Conservation (phyloP, 164 flowering plant genomes). For the Aristolochia californica region DNA sequence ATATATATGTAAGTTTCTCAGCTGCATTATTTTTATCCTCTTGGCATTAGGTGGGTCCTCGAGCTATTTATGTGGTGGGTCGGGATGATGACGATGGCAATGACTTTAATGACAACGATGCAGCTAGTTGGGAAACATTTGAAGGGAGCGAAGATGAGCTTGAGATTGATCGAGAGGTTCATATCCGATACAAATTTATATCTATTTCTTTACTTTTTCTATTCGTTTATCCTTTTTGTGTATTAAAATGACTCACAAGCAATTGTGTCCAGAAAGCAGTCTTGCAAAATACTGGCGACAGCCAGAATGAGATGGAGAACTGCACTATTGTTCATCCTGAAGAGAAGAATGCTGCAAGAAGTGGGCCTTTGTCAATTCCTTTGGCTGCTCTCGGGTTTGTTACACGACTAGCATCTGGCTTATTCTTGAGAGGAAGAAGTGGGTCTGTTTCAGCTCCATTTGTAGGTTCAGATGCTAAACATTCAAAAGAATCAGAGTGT, state of each 20-base stretch:
- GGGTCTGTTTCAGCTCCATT: conserved; percentile 29
- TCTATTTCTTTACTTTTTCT: neutral
- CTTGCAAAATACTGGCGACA: conserved; percentile 12
- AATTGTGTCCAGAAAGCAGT: conserved; percentile 34
- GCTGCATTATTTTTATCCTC: neutral
- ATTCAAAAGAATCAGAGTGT: conserved; percentile 27
- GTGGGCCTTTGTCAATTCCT: conserved; percentile 67
- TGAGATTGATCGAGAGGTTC: conserved; percentile 55
- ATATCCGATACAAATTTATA: conserved; percentile 8
- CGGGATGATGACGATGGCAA: conserved; percentile 84
- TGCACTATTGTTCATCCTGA: conserved; percentile 16
- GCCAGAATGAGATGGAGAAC: conserved; percentile 19
- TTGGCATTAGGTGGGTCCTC: conserved; percentile 88
- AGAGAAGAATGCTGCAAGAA: conserved; percentile 38
- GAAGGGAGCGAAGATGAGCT: conserved; percentile 62
- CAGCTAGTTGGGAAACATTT: conserved; percentile 98
- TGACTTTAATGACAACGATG: conserved; percentile 68
- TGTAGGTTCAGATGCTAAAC: conserved; percentile 16
- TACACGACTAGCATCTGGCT: conserved; percentile 66
- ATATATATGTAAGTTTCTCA: too few species aligned
- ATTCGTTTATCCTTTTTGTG: neutral
- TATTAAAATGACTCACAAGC: conserved; percentile 1
- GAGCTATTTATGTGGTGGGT: conserved; percentile 94
- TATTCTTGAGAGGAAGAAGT: conserved; percentile 54
- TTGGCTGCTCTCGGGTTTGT: conserved; percentile 74